Evolutionary conservation across 2,329 filamentous ascomycete genomes (phyloP).

Genomic region (Shiraia sp.): DNA sequence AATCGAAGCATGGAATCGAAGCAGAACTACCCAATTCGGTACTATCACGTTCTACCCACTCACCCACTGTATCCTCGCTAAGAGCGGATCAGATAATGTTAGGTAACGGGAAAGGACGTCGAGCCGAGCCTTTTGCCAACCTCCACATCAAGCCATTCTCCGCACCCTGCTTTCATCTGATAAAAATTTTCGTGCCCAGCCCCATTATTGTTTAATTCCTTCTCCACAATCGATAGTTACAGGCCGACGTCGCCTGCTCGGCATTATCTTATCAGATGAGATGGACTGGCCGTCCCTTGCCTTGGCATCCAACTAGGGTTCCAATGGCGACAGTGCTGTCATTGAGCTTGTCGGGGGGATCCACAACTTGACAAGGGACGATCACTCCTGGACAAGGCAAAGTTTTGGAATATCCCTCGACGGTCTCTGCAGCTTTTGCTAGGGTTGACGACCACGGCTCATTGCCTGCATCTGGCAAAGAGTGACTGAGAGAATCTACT

Average conservation of each 20-base stretch:
- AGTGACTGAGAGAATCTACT: slow-evolving; percentile 3
- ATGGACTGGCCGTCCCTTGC: slow-evolving; percentile 14
- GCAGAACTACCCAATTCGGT: no score
- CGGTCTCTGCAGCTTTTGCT: slow-evolving; percentile 3
- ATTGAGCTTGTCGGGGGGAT: slow-evolving; percentile 7
- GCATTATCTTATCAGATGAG: slow-evolving; percentile 35
- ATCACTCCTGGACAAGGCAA: slow-evolving; percentile 16
- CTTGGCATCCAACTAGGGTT: background rate
- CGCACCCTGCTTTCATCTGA: slow-evolving; percentile 21
- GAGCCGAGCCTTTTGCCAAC: slow-evolving; percentile 13
- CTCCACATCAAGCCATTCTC: slow-evolving; percentile 9
- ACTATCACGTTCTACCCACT: no score
- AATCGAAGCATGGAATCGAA: no score
- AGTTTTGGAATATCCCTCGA: slow-evolving; percentile 15
- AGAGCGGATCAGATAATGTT: slow-evolving; percentile 18
- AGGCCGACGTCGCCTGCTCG: slow-evolving; percentile 16
- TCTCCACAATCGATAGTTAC: slow-evolving; percentile 5
- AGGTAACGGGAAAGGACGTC: slow-evolving; percentile 10
- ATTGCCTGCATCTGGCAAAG: slow-evolving; percentile 18
- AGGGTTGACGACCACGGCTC: slow-evolving; percentile 16
- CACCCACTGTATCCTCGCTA: no score
- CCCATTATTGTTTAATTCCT: slow-evolving; percentile 2
- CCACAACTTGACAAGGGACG: slow-evolving; percentile 13
- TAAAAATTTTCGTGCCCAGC: slow-evolving; percentile 20
- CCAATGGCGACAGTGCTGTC: slow-evolving; percentile 11